Evolutionary conservation across 1,284 basidiomycete genomes (phyloP).

Genomic region (Trichosporon ovoides): DNA sequence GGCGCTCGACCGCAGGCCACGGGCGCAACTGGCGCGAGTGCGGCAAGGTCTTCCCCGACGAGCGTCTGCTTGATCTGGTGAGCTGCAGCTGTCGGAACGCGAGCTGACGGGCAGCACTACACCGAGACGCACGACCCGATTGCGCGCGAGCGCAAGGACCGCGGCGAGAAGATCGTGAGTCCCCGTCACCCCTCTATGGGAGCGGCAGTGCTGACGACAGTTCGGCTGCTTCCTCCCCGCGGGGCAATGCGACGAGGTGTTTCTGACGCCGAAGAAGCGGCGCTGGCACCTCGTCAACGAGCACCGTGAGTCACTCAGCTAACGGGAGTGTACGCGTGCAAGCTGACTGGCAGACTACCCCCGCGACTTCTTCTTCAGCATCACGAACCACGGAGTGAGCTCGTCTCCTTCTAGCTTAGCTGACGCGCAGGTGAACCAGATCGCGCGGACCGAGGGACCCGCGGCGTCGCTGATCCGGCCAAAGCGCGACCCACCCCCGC

Average conservation of each 20-base stretch:
- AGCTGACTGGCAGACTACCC: constrained; percentile 56
- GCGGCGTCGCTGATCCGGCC: constrained; percentile 38
- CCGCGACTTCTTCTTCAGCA: constrained; percentile 77
- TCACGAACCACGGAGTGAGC: constrained; percentile 75
- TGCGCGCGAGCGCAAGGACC: constrained; percentile 63
- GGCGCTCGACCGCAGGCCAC: constrained; percentile 10
- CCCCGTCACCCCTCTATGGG: constrained; percentile 1
- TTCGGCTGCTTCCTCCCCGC: constrained; percentile 68
- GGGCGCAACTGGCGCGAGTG: constrained; percentile 51
- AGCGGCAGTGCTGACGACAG: constrained; percentile 49
- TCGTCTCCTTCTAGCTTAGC: neutral
- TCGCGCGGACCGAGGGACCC: constrained; percentile 36
- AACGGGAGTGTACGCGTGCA: neutral
- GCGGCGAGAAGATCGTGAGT: constrained; percentile 82
- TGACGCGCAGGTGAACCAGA: constrained; percentile 33
- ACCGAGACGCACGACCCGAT: constrained; percentile 82
- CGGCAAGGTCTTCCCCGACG: constrained; percentile 78
- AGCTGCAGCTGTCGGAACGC: constrained; percentile 40
- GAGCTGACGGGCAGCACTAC: constrained; percentile 58
- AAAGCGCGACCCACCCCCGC: constrained; percentile 7
- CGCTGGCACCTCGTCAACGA: constrained; percentile 73
- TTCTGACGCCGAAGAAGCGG: constrained; percentile 68
- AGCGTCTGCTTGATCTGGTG: constrained; percentile 67
- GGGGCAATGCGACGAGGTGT: constrained; percentile 58
- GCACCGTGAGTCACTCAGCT: constrained; percentile 53